Evolutionary conservation across 2,329 filamentous ascomycete species (phyloP), one percentile per base, ranked within the genome.

Genomic region (Scleromitrula shiraiana): DNA sequence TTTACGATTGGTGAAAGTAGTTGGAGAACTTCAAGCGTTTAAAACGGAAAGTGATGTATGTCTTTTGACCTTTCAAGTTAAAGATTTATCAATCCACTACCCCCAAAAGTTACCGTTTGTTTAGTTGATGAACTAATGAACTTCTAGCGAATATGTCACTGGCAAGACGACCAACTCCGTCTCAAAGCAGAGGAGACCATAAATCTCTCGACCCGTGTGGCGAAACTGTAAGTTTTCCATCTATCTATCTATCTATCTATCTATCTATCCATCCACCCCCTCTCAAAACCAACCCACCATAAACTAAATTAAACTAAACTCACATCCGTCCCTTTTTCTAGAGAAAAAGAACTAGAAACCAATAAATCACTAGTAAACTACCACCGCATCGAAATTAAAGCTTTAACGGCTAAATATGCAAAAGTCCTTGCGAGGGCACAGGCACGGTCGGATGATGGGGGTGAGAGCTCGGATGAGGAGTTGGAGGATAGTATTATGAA

Each of bases 311-410:
- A n/a, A n/a, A n/a, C n/a, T n/a, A n/a, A n/a, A n/a, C n/a, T n/a
- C n/a, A n/a, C n/a, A n/a, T n/a, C n/a, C 20, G 20, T 19, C 24
- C 32, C n/a, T 46, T 27, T n/a, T 30, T 17, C 36, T 50, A 81
- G 73, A 56, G 78, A 77, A 59, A 67, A 74, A 30, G 75, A 81
- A 55, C 68, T 76, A 20, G 68, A 73, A 41, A 70, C 75, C 56
- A 74, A 75, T 58, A 76, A 81, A 53, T 74, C 77, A 33, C 78
- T 83, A 59, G 70, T 83, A 23, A 71, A 75, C 37, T 78, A 78
- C 59, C 70, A 81, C 35, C 75, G 78, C 49, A 76, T 85, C 52
- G 75, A 77, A 59, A 70, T 82, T 53, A 77, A 80, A 54, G 77
- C 75, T 19, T 73, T 83, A 55, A 78, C 83, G 66, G 73, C 80